Base-by-base conservation (phyloP, 2,329 filamentous ascomycete genomes). In the Colletotrichum sp. region DNA sequence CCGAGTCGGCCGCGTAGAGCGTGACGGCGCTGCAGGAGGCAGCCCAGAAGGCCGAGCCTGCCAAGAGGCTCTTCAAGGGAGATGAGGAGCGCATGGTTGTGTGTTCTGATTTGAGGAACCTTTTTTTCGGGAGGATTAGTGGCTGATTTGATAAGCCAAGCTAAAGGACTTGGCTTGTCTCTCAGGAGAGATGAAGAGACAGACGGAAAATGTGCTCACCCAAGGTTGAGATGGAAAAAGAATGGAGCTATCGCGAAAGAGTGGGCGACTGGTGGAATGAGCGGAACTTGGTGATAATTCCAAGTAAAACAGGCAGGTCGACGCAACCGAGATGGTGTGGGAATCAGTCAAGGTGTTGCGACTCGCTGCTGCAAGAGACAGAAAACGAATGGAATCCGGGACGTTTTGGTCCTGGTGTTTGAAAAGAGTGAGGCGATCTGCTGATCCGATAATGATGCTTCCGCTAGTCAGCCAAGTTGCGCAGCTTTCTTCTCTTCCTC, bases 1-100 rank as follows among this genome's bases (percentile, higher is more conserved):
- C 72, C 10, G 76, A 77, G 36, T 78, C 74, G 16, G 77, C 77
- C 13, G 76, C 66, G 65, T 69, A 78, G 21, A 78, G 74, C 36
- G 66, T 78, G 48, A 77, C 75, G 14, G 77, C 77, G 55, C 68
- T 75, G 62, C 65, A 68, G 18, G 74, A 73, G 8, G 61, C 72
- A 21, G 34, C 71, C 59, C 28, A 48, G 28, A 71, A 34, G 52
- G 59, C 71, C 56, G 67, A 71, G 16, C 58, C 71, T 26, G 71
- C 67, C 59, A 74, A 74, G 71, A 71, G 32, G 48, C 21, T 65
- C 32, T 48, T 74, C 59, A 71, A 36, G 28, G 59, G 48, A 64
- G 38, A 48, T 48, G 67, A 71, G 34, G 48, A 21, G 59, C 67
- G 67, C 71, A 71, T 74, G 13, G 59, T 48, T 6, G 5, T n/a